phyloP scores from a whole-genome alignment of 2,329 filamentous ascomycete species.

The Teratosphaeria destructans region DNA sequence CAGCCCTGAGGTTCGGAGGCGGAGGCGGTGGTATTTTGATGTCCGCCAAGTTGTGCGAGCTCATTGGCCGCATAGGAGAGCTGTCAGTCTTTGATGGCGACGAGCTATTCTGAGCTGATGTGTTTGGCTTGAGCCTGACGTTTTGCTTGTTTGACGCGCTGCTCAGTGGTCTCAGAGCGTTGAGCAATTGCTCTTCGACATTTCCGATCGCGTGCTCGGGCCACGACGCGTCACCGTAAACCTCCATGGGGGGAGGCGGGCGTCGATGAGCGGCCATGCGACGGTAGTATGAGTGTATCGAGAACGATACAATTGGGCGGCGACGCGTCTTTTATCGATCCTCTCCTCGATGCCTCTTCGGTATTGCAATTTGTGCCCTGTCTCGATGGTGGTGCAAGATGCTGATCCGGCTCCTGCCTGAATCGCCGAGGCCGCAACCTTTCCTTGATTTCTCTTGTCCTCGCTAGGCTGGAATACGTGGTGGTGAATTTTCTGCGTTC shows the following conservation, averaged over 20 bases:
- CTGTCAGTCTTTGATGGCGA: slow-evolving; percentile 61
- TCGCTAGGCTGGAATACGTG: background rate
- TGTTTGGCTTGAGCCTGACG: slow-evolving; percentile 54
- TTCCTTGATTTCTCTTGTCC: background rate
- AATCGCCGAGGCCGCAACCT: background rate
- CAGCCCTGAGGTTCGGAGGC: slow-evolving; percentile 46
- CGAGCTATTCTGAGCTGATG: slow-evolving; percentile 43
- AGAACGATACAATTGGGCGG: background rate
- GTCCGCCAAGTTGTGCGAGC: slow-evolving; percentile 54
- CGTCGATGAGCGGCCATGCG: background rate
- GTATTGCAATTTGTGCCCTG: background rate
- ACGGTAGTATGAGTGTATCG: background rate
- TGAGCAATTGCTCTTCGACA: slow-evolving; percentile 44
- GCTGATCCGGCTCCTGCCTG: background rate
- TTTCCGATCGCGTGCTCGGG: slow-evolving; percentile 31
- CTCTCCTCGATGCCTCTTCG: background rate
- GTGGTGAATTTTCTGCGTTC: background rate
- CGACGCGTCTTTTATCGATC: background rate
- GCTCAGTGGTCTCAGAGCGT: slow-evolving; percentile 32
- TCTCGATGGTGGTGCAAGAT: background rate
- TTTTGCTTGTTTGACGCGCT: slow-evolving; percentile 47
- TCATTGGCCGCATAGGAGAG: slow-evolving; percentile 51
- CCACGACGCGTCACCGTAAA: slow-evolving; percentile 31
- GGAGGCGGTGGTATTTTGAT: slow-evolving; percentile 57
- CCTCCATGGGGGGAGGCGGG: background rate